Base-by-base conservation (phyloP, 1,284 basidiomycete species). In the Ganoderma sp. region DNA sequence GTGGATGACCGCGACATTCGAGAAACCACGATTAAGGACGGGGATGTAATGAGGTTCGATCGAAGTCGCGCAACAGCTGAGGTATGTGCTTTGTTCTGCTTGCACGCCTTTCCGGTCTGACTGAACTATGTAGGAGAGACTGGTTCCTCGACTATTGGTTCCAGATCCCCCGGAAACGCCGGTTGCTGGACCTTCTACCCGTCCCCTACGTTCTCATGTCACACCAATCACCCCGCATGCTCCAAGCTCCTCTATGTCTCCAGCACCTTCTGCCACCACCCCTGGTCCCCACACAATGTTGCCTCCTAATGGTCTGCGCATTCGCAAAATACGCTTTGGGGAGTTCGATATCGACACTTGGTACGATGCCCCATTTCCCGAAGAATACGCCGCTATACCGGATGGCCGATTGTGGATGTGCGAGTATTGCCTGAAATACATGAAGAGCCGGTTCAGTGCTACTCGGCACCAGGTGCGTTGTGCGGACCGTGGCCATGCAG, bases 331-430 rank as follows among this genome's bases (percentile, higher is more conserved):
- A 70, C 90, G 96, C 22, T 98, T 99, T 75, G 97, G 96, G n/a
- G 86, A 90, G 50, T 98, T 86, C 77, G 97, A 99, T 77, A 96
- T 99, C 76, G 91, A 97, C 77, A 98, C 97, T 0, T 99, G 98
- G 98, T 99, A 96, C 79, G 95, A 98, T 77, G 97, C 98, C 12
- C 98, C 98, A 1, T 99, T 99, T 78, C 98, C 98, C 0, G 97
- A 99, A 79, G 98, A 99, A 79, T 99, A 98, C 80, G 90, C 95
- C 39, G 89, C 91, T 71, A 93, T 98, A 63, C 95, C 96, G 7
- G 96, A 98, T 75, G 97, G 97, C 14, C 85, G 92, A 61, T 81
- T 99, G 57, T 99, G 96, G 96, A 91, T 99, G 77, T 99, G 98
- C 81, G 97, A 99, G 79, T 98, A 95, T 80, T 99, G 98, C 79